Percentiles rank a stretch among this genome's conserved stretches.
These are phyloP conservation scores for Naganishia sp. DNA, from an alignment of 1,284 basidiomycete species.

Conservation along the genomic window DNA sequence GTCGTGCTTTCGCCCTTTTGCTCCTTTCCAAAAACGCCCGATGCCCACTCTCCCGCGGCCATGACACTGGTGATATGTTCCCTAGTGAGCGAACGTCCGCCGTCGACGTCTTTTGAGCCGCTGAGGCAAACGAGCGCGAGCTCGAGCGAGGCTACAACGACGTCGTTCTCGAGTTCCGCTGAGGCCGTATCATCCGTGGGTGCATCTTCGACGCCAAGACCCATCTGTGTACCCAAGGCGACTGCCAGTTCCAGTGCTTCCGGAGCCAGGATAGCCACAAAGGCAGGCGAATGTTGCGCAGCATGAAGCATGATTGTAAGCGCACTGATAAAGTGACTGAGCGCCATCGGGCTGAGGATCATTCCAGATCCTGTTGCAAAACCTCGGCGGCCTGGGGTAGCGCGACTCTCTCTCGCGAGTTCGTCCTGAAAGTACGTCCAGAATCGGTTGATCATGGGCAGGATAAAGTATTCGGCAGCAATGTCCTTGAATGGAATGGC, in stretches of 20 bases:
- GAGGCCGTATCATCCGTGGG: slow-evolving; percentile 27
- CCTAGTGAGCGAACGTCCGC: slow-evolving; percentile 70
- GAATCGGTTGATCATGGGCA: slow-evolving; percentile 84
- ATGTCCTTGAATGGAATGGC: slow-evolving; percentile 65
- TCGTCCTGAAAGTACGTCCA: slow-evolving; percentile 85
- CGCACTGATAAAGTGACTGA: slow-evolving; percentile 73
- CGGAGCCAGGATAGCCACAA: slow-evolving; percentile 75
- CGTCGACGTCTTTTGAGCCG: slow-evolving; percentile 70
- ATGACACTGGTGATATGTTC: slow-evolving; percentile 72
- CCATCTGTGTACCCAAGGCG: slow-evolving; percentile 68
- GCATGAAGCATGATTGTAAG: slow-evolving; percentile 80
- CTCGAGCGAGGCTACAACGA: slow-evolving; percentile 73
- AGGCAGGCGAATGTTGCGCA: slow-evolving; percentile 72
- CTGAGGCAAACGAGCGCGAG: slow-evolving; percentile 75
- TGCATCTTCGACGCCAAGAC: not conserved
- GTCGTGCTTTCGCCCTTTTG: slow-evolving; percentile 64
- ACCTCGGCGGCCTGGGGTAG: slow-evolving; percentile 51
- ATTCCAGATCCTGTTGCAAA: slow-evolving; percentile 71
- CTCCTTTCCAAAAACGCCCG: slow-evolving; percentile 64
- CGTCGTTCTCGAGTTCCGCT: slow-evolving; percentile 58
- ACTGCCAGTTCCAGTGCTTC: slow-evolving; percentile 78
- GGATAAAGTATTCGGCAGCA: slow-evolving; percentile 80
- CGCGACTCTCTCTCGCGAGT: slow-evolving; percentile 69
- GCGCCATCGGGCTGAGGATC: slow-evolving; percentile 71
- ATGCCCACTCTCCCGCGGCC: slow-evolving; percentile 77